phyloP scores from a whole-genome alignment of 129 eudicot genomes.

The Flaveria bidentis region DNA sequence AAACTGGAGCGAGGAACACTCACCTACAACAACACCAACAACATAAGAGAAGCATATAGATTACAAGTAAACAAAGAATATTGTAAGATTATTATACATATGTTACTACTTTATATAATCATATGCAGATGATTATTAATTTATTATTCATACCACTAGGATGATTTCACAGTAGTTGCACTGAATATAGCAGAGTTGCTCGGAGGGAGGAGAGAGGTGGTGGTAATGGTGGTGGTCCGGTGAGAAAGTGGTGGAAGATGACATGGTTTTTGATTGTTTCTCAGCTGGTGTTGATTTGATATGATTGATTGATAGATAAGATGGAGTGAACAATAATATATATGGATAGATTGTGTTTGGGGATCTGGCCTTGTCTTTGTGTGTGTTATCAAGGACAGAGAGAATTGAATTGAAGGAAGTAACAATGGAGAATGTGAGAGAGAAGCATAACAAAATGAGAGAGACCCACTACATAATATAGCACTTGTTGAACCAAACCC shows the following conservation, averaged over 20 bases:
- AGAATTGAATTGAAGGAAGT: constrained; percentile 28
- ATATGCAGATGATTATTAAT: neutral
- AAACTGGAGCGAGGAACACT: constrained; percentile 92
- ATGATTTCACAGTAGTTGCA: constrained; percentile 81
- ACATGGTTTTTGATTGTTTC: constrained; percentile 49
- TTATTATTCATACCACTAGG: constrained; percentile 53
- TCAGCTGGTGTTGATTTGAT: neutral
- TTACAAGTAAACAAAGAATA: neutral
- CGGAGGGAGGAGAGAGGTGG: constrained; percentile 70
- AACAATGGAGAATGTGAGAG: constrained; percentile 41
- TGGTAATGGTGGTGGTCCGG: constrained; percentile 70
- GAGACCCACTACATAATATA: constrained; percentile 35
- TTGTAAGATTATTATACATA: no score
- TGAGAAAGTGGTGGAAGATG: constrained; percentile 72
- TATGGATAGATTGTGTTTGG: constrained; percentile 58
- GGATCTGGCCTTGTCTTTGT: constrained; percentile 51
- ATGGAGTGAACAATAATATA: constrained; percentile 47
- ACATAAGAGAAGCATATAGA: no score
- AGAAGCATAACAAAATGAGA: constrained; percentile 35
- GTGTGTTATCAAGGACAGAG: constrained; percentile 47
- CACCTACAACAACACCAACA: constrained; percentile 54
- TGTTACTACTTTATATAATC: no score
- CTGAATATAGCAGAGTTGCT: constrained; percentile 89
- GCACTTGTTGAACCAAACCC: constrained; percentile 28
- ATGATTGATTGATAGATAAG: constrained; percentile 41